phyloP scores from a whole-genome alignment of 768 basidiomycete species.

The Tricholoma sp. region DNA sequence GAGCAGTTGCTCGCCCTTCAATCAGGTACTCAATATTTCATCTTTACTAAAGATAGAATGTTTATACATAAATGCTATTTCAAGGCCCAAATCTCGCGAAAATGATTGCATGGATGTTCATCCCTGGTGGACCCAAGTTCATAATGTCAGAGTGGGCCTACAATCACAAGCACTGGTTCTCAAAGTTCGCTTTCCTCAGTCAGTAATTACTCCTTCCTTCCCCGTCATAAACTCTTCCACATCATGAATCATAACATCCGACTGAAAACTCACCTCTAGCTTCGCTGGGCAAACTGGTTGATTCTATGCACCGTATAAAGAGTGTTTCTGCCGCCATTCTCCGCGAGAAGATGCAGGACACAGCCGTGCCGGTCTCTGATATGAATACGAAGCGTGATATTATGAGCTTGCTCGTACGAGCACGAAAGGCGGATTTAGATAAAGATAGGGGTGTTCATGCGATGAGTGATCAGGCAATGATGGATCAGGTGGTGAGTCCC shows the following conservation, averaged over 20 bases:
- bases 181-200: constrained; percentile 18
- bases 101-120: constrained; percentile 27
- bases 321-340: constrained; percentile 36
- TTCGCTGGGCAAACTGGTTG: constrained; percentile 22
- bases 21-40: constrained; percentile 18
- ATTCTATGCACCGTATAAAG: constrained; percentile 39
- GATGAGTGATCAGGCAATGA: constrained; percentile 44
- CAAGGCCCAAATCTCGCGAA: constrained; percentile 28
- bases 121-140: constrained; percentile 33
- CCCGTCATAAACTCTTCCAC: not conserved
- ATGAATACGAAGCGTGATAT: constrained; percentile 42
- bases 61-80: not conserved
- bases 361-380: constrained; percentile 27
- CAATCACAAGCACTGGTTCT: constrained; percentile 28
- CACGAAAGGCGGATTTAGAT: constrained; percentile 33
- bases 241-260: no score
- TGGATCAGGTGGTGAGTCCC: constrained; percentile 44
- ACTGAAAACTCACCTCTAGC: constrained; percentile 7
- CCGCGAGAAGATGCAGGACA: constrained; percentile 34
- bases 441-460: constrained; percentile 29
- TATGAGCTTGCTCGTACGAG: constrained; percentile 46
- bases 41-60: constrained; percentile 15
- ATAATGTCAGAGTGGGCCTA: constrained; percentile 32
- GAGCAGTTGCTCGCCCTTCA: constrained; percentile 38
- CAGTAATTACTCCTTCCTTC: not conserved